Evolutionary conservation across 495 filamentous ascomycete genomes (phyloP).

Genomic region (Lasiosphaeria hispida): DNA sequence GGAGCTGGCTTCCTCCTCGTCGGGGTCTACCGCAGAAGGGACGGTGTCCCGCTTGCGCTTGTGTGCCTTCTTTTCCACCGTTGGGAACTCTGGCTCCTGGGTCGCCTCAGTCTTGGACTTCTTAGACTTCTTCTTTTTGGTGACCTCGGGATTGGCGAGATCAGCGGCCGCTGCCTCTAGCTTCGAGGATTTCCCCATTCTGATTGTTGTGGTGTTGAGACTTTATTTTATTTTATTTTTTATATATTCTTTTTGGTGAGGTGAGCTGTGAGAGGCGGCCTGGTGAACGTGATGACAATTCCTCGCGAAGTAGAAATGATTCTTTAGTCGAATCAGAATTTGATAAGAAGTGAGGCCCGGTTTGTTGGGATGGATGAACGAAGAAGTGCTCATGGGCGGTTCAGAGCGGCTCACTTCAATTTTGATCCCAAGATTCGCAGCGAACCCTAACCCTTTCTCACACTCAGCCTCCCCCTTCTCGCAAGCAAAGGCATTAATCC

Average conservation of each 20-base stretch:
- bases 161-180: neutral
- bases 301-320: too few relatives aligned
- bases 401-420: too few relatives aligned
- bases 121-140: conserved; percentile 32
- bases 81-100: neutral
- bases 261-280: neutral
- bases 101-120: conserved; percentile 15
- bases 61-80: conserved; percentile 20
- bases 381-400: too few relatives aligned
- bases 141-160: neutral
- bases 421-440: neutral
- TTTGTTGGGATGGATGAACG: too few relatives aligned
- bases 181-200: neutral
- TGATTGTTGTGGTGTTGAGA: too few relatives aligned
- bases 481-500: too few relatives aligned
- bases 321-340: too few relatives aligned
- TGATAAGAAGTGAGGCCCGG: too few relatives aligned
- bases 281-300: too few relatives aligned
- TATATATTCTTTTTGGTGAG: neutral
- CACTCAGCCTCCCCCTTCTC: too few relatives aligned
- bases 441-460: conserved; percentile 5
- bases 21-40: neutral
- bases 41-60: conserved; percentile 2
- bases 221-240: too few relatives aligned
- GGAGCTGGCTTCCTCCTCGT: neutral